Percentiles rank a stretch among this genome's conserved stretches.
These are phyloP conservation scores for Trametes elegans DNA, from an alignment of 768 basidiomycete species.

Conservation along the genomic window DNA sequence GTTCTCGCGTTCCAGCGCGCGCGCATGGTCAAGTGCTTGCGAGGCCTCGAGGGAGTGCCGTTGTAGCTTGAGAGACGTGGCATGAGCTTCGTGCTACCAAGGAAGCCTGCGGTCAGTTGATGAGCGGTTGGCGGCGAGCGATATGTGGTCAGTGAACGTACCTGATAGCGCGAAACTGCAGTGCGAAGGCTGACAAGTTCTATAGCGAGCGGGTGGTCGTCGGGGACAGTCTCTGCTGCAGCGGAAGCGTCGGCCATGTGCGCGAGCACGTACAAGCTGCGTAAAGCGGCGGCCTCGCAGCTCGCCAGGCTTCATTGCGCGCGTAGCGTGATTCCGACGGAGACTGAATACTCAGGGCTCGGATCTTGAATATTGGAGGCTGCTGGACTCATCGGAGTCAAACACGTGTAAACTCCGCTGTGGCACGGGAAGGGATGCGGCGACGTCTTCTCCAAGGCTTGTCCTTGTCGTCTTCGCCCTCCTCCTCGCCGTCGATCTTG, in stretches of 20 bases:
- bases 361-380: background rate
- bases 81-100: slow-evolving; percentile 66
- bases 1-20: slow-evolving; percentile 59
- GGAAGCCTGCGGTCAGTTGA: slow-evolving; percentile 28
- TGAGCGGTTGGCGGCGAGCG: slow-evolving; percentile 13
- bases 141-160: slow-evolving; percentile 12
- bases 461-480: slow-evolving; percentile 15
- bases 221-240: slow-evolving; percentile 12
- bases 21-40: slow-evolving; percentile 44
- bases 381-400: background rate
- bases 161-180: slow-evolving; percentile 38
- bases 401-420: slow-evolving; percentile 6
- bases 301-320: background rate
- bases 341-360: background rate
- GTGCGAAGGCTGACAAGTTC: slow-evolving; percentile 37
- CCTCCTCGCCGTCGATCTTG: background rate
- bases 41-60: slow-evolving; percentile 54
- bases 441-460: slow-evolving; percentile 5
- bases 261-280: slow-evolving; percentile 15
- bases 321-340: background rate
- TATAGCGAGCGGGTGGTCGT: slow-evolving; percentile 38
- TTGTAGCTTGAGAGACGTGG: slow-evolving; percentile 65
- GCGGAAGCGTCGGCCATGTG: slow-evolving; percentile 13
- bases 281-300: slow-evolving; percentile 4
- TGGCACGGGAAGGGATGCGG: background rate